A percentile compares a stretch with the other conserved stretches of the same genome.
phyloP scores from a whole-genome alignment of 192 early-diverging fungal species.

The Cladochytrium replicatum region DNA sequence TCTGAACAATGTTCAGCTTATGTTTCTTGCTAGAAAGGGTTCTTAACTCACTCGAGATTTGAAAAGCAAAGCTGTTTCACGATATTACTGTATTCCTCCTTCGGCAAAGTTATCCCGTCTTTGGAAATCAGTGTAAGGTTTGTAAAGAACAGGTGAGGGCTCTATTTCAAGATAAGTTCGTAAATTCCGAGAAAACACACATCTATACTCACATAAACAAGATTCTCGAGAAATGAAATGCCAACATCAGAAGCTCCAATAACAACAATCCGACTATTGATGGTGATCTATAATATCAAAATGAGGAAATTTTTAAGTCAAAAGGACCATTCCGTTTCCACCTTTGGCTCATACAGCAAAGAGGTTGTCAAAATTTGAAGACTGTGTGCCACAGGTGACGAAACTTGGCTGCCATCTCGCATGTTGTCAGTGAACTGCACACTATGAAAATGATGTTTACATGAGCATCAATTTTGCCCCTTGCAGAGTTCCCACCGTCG shows the following conservation, averaged over 20 bases:
- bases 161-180: slow-evolving; percentile 10
- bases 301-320: background rate
- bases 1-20: too few species aligned
- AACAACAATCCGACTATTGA: slow-evolving; percentile 42
- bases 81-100: too few species aligned
- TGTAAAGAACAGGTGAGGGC: slow-evolving; percentile 26
- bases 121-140: slow-evolving; percentile 34
- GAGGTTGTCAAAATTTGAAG: slow-evolving; percentile 28
- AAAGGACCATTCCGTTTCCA: slow-evolving; percentile 2
- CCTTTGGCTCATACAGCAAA: slow-evolving; percentile 36
- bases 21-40: too few species aligned
- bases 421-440: slow-evolving; percentile 35
- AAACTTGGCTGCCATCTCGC: slow-evolving; percentile 28
- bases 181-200: too few species aligned
- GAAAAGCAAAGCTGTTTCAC: too few species aligned
- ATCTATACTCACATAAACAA: slow-evolving; percentile 34
- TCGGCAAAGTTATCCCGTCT: slow-evolving; percentile 22
- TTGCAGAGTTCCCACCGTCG: slow-evolving; percentile 22
- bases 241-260: slow-evolving; percentile 44
- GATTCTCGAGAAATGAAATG: slow-evolving; percentile 34
- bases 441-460: slow-evolving; percentile 9
- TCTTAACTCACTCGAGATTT: too few species aligned
- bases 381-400: slow-evolving; percentile 19
- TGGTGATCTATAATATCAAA: slow-evolving; percentile 20
- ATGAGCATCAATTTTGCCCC: background rate